These are phyloP conservation scores for Aquilaria sinensis DNA, from an alignment of 345 rosid species.

Conservation along the genomic window DNA sequence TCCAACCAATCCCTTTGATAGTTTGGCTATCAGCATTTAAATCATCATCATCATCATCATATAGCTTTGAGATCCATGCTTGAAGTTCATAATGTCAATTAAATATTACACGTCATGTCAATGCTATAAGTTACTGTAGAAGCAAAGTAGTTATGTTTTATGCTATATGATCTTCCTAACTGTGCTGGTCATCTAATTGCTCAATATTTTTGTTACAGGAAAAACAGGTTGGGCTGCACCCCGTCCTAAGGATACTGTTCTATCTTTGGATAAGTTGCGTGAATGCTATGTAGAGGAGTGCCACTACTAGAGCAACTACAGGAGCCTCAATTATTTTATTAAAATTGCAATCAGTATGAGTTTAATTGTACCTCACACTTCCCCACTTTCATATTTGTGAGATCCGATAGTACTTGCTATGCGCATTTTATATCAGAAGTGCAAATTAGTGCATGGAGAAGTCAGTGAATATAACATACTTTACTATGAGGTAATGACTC, in stretches of 20 bases:
- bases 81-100: too few relatives aligned
- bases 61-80: too few relatives aligned
- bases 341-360: not conserved
- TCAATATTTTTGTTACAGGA: conserved; percentile 32
- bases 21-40: too few relatives aligned
- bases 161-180: too few relatives aligned
- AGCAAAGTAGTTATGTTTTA: too few relatives aligned
- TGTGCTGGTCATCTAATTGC: too few relatives aligned
- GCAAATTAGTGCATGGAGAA: conserved; percentile 97
- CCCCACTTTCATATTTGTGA: not conserved
- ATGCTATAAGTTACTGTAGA: too few relatives aligned
- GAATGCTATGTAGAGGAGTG: conserved; percentile 90
- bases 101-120: too few relatives aligned
- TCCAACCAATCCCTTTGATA: too few relatives aligned
- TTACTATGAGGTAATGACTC: conserved; percentile 62
- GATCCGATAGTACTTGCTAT: conserved; percentile 67
- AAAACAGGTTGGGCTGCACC: conserved; percentile 97
- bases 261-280: conserved; percentile 76
- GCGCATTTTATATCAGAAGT: conserved; percentile 81
- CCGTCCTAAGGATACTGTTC: conserved; percentile 91
- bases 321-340: not conserved
- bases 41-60: too few relatives aligned
- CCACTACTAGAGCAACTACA: conserved; percentile 2
- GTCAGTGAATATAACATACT: conserved; percentile 97
- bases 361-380: not conserved